phyloP scores from a whole-genome alignment of 495 filamentous ascomycete genomes.

The Lophium mytilinum region DNA sequence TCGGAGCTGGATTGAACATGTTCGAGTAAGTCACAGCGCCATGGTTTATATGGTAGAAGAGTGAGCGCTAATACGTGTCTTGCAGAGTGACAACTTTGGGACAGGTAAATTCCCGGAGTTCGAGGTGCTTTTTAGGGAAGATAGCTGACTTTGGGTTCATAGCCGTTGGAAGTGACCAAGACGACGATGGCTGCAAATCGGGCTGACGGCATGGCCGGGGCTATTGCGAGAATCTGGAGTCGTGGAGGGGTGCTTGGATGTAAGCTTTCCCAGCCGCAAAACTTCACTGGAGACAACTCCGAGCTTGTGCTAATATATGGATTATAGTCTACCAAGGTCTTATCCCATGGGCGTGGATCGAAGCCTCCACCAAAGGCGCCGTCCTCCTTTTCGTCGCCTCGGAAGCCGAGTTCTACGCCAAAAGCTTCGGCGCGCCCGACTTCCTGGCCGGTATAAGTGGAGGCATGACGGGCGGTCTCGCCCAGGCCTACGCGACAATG shows the following conservation, averaged over 20 bases:
- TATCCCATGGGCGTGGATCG: slow-evolving; percentile 99
- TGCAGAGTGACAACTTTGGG: slow-evolving; percentile 74
- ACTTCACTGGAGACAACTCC: not conserved
- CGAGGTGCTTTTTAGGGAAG: not conserved
- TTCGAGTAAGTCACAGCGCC: slow-evolving; percentile 62
- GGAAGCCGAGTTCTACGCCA: slow-evolving; percentile 91
- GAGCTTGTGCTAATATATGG: slow-evolving; percentile 17
- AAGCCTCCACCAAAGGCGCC: slow-evolving; percentile 98
- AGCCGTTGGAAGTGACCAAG: slow-evolving; percentile 98
- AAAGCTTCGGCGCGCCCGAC: slow-evolving; percentile 67
- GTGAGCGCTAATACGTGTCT: slow-evolving; percentile 8
- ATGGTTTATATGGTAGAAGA: not conserved
- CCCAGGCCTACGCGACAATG: slow-evolving; percentile 98
- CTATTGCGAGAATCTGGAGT: slow-evolving; percentile 81
- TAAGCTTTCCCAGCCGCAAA: slow-evolving; percentile 46
- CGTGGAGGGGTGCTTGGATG: slow-evolving; percentile 93
- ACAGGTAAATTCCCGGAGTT: slow-evolving; percentile 46
- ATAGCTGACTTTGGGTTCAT: slow-evolving; percentile 8
- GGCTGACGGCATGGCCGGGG: slow-evolving; percentile 72
- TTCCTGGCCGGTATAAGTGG: slow-evolving; percentile 84
- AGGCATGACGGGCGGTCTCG: slow-evolving; percentile 89
- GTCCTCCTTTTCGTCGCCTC: slow-evolving; percentile 98
- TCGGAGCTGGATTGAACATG: slow-evolving; percentile 95
- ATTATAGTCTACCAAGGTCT: slow-evolving; percentile 92
- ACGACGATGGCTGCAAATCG: slow-evolving; percentile 98